Base-by-base conservation (phyloP, 305 asterid genomes). In the Fraxinus xanthoxyloides region DNA sequence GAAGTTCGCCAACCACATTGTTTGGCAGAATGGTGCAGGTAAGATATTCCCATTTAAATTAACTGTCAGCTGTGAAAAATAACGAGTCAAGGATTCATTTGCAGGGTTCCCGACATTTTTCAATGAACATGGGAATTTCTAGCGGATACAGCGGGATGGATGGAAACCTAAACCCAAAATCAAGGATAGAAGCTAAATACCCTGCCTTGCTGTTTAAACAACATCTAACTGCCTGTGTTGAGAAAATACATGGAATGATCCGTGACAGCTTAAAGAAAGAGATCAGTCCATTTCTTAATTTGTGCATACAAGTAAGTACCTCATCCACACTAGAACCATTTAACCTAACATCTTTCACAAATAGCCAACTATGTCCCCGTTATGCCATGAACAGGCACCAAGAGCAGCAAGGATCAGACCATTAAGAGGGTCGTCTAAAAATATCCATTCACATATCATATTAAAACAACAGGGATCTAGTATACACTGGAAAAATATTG, bases 11-110 rank as follows among this genome's bases (percentile, higher is more conserved):
- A 32, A 87, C 91, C 88, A 83, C 91, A 48, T 87, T 95, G 76
- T 95, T 95, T 78, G 94, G 94, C 77, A 92, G 98, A 90, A 92
- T 93, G 98, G 93, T 97, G 77, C 98, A 95, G 91, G 98, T 91
- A 92, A 82, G 80, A 65, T 74, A 76, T 85, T 80, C 67, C 51
- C 34, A 77, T 15, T 69, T 35, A 34, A 85, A 82, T 77, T 80
- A 82, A 38, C 35, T 79, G 40, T 72, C 76, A 72, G 17, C 7
- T n/a, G 38, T 34, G 75, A 81, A n/a, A 36, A 81, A 54, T 85
- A 40, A 86, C 83, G 84, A 40, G 75, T 81, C 75, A 82, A 76
- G 82, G 63, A 24, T 85, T 63, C 77, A 77, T 69, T 87, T 26
- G 78, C 90, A 95, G 98, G 97, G 91, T 76, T 80, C 90, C 43